phyloP scores from a whole-genome alignment of 2,329 filamentous ascomycete genomes.

The Meredithiella fracta region DNA sequence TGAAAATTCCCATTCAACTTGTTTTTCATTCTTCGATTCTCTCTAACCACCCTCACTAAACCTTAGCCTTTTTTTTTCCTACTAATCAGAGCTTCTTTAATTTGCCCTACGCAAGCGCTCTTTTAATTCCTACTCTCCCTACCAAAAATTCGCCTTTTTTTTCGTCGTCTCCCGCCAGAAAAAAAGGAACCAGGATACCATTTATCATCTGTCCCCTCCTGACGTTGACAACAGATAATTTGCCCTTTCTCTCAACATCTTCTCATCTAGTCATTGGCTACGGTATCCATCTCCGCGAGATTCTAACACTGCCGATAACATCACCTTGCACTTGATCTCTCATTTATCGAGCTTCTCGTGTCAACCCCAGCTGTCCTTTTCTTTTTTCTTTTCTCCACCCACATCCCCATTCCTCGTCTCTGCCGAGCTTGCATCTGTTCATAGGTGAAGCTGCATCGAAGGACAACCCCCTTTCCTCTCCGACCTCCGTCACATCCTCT shows the following conservation, averaged over 20 bases:
- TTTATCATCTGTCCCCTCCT: constrained; percentile 6
- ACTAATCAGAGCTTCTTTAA: background rate
- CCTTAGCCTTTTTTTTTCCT: background rate
- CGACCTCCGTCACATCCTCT: constrained; percentile 6
- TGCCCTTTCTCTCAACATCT: background rate
- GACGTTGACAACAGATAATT: constrained; percentile 5
- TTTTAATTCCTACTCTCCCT: constrained; percentile 7
- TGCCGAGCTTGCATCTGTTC: constrained; percentile 6
- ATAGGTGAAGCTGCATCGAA: constrained; percentile 5
- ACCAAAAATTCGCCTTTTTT: background rate
- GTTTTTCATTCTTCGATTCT: constrained; percentile 14
- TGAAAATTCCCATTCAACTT: constrained; percentile 5
- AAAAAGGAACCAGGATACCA: constrained; percentile 8
- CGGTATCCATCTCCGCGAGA: constrained; percentile 6
- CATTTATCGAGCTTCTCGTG: background rate
- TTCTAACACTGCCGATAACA: constrained; percentile 3
- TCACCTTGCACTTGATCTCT: background rate
- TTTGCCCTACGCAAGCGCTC: constrained; percentile 4
- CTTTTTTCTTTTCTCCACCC: background rate
- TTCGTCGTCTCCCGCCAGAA: background rate
- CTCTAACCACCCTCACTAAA: background rate
- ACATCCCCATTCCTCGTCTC: background rate
- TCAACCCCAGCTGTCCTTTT: background rate
- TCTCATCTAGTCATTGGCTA: background rate
- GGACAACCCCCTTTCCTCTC: constrained; percentile 1